These are phyloP conservation scores for Spongospora subterranea DNA, from an alignment of 208 protist species.

Conservation along the genomic window DNA sequence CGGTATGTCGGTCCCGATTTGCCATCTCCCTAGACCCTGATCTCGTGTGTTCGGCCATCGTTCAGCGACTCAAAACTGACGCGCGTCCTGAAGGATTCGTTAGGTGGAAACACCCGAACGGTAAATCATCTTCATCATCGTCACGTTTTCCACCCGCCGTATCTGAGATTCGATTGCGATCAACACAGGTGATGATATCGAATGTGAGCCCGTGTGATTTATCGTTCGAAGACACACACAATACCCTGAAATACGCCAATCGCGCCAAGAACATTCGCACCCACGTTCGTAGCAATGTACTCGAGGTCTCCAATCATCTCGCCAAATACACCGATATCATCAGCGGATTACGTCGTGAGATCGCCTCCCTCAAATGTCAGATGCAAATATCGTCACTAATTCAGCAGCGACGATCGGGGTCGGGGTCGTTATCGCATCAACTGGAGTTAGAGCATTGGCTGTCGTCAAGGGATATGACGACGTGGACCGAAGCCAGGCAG, in stretches of 20 bases:
- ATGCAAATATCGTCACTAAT: slow-evolving; percentile 22
- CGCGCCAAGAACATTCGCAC: slow-evolving; percentile 74
- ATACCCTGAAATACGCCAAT: slow-evolving; percentile 77
- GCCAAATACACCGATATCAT: slow-evolving; percentile 65
- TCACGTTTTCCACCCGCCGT: not conserved
- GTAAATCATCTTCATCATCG: not conserved
- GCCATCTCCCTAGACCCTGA: not conserved
- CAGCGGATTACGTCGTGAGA: slow-evolving; percentile 57
- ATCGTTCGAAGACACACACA: slow-evolving; percentile 78
- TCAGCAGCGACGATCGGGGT: not conserved
- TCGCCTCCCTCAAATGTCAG: slow-evolving; percentile 57
- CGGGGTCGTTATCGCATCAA: slow-evolving; percentile 19
- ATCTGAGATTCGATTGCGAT: not conserved
- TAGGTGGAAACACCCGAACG: slow-evolving; percentile 74
- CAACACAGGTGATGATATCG: slow-evolving; percentile 75
- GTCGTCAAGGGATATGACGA: not conserved
- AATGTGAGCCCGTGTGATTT: slow-evolving; percentile 74
- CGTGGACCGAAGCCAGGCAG: not conserved
- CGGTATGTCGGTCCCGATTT: not conserved
- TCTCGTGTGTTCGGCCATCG: not conserved
- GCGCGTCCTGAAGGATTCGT: slow-evolving; percentile 76
- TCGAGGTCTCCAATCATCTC: slow-evolving; percentile 61
- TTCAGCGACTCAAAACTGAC: slow-evolving; percentile 74
- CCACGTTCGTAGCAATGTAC: slow-evolving; percentile 17
- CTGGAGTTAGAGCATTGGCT: slow-evolving; percentile 53